Evolutionary conservation across 2,329 filamentous ascomycete genomes (phyloP), one percentile per base, ranked within the genome.

Genomic region (Aspergillus fructus): DNA sequence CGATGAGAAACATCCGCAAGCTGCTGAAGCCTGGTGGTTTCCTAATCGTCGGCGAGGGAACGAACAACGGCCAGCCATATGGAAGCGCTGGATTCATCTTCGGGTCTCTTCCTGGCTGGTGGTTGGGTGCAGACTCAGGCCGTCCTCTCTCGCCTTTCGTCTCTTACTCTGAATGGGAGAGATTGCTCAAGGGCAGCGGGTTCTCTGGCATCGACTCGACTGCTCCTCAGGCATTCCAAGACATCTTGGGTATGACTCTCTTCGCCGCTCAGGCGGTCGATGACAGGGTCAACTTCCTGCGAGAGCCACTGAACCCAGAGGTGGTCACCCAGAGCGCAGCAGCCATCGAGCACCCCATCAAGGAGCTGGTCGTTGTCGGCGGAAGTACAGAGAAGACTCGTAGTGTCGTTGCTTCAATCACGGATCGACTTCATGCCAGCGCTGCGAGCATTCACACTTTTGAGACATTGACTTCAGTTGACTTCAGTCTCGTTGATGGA

Each of bases 21-120:
- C 61, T 80, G 0, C 63, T 80, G 1, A 74, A 71, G 50, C 76
- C 80, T 0, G 78, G 77, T 2, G 81, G 79, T 0, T 37, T 19
- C 27, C 30, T 49, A 5, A 7, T 17, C n/a, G 15, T 49, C 7
- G 19, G 19, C 4, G 46, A 49, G 17, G 19, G 27, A 6, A 21
- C 30, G 9, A 43, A 12, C 17, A 21, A 21, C 19, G 41, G 19
- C 4, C n/a, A 33, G 17, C 11, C 23, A 13, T 13, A n/a, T 6
- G 23, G 12, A 7, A 13, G 12, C 8, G 12, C 23, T 3, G 12
- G 13, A 13, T 27, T 45, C 3, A 27, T 27, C 13, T 45, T 45
- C 8, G 42, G 21, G 3, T 23, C 23, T 11, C 42, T 45, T 11
- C 42, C 42, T 6, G 42, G 42, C 3, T 45, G 42, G 42, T 45